A percentile compares a stretch with the other conserved stretches of the same genome.
Conservation (phyloP, 805 yeast genomes). For the Ogataea saltuana region DNA sequence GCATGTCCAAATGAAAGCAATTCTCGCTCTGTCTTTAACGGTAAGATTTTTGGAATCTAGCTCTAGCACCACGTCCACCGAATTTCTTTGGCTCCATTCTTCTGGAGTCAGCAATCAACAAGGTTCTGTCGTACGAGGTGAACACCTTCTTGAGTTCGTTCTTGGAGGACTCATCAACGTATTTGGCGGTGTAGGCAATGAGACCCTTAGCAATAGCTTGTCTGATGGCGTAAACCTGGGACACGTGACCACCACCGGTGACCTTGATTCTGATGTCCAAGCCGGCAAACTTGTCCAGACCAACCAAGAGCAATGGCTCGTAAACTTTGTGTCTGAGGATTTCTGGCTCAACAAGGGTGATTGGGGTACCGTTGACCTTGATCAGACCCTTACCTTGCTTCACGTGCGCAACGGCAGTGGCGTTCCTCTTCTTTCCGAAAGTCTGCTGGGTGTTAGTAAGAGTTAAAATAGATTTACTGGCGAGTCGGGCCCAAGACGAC, state of each 20-base stretch:
- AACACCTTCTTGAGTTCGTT: conserved; percentile 98
- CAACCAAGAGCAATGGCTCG: conserved; percentile 98
- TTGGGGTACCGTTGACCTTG: conserved; percentile 99
- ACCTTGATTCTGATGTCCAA: conserved; percentile 99
- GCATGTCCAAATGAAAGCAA: no score
- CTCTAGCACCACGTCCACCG: conserved; percentile 99
- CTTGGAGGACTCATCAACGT: conserved; percentile 98
- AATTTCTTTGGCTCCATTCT: conserved; percentile 99
- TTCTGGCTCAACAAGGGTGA: conserved; percentile 98
- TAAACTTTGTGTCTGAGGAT: conserved; percentile 98
- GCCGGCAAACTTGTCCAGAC: conserved; percentile 97
- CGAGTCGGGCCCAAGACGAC: not conserved
- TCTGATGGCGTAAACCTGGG: conserved; percentile 99
- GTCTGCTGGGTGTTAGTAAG: conserved; percentile 56
- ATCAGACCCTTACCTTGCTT: conserved; percentile 99
- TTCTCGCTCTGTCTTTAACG: conserved; percentile 67
- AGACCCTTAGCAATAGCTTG: conserved; percentile 99
- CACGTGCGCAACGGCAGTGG: conserved; percentile 99
- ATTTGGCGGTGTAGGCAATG: conserved; percentile 99
- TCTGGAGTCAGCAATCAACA: conserved; percentile 99
- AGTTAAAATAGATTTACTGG: not conserved
- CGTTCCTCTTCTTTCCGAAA: conserved; percentile 99
- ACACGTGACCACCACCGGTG: conserved; percentile 99
- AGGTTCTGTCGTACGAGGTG: conserved; percentile 97
- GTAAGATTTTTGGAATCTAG: conserved; percentile 99